These are phyloP conservation scores for Lecanicillium sp. DNA, from an alignment of 2,329 filamentous ascomycete species.

Conservation along the genomic window DNA sequence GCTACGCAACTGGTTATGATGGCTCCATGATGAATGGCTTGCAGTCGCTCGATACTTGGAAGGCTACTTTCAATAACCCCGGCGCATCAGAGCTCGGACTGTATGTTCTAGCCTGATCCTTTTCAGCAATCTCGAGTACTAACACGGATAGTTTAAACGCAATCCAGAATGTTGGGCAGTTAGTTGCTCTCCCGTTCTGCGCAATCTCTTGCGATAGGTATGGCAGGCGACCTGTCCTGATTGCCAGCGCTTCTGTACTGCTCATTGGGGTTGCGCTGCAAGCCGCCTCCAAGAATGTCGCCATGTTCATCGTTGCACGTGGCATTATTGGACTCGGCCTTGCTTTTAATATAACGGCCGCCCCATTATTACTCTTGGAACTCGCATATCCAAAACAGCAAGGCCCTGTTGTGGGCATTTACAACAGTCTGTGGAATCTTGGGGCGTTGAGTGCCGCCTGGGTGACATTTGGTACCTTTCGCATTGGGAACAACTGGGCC, in stretches of 20 bases:
- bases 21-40: too few species aligned
- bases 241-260: slow-evolving; percentile 12
- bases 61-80: too few species aligned
- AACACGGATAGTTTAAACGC: too few species aligned
- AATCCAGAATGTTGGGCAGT: too few species aligned
- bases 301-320: slow-evolving; percentile 25
- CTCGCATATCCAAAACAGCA: slow-evolving; percentile 24
- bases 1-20: too few species aligned
- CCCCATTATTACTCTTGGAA: slow-evolving; percentile 24
- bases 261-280: slow-evolving; percentile 28
- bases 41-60: too few species aligned
- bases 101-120: too few species aligned
- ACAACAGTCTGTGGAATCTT: slow-evolving; percentile 20
- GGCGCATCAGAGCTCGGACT: too few species aligned
- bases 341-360: slow-evolving; percentile 20
- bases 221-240: not conserved
- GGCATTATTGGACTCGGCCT: slow-evolving; percentile 24
- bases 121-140: too few species aligned
- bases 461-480: slow-evolving; percentile 27
- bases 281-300: slow-evolving; percentile 24
- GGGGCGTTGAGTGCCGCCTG: slow-evolving; percentile 27
- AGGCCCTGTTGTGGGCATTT: slow-evolving; percentile 19
- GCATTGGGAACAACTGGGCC: slow-evolving; percentile 18
- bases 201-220: not conserved
- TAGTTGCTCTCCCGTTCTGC: not conserved